Base-by-base conservation (phyloP, 2,329 filamentous ascomycete species). In the Fusarium keratoplasticum region DNA sequence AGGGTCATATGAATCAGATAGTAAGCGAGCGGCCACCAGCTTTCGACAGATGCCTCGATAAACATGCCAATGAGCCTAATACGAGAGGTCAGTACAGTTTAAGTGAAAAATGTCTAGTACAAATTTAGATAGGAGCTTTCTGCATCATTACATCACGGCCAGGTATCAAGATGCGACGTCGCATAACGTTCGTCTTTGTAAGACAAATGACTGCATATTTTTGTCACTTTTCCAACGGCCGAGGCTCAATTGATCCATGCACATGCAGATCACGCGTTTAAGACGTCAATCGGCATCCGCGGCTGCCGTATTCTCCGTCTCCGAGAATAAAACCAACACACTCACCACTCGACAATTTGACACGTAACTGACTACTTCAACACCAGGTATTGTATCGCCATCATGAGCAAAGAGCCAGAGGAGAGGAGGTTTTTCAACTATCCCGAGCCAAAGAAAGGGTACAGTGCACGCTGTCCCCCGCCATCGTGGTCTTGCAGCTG, bases 391-490 rank as follows among this genome's bases (percentile, higher is more conserved):
- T 31, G 8, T 31, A 31, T 31, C 40, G 42, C 4, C 42, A 8
- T 40, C n/a, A n/a, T 36, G 73, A 69, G 44, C 27, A 57, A 61
- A 6, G 40, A 18, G 14, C 42, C 27, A 9, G 38, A 25, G 35
- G 44, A 71, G 27, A 65, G 58, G 38, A 59, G 62, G 11, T 76
- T 76, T 4, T 76, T 76, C 3, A 76, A 76, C 57, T 76, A 76
- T 59, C 74, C 74, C 3, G 64, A 75, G 55, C 33, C 74, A 25
- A 59, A 55, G 40, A 69, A 75, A 65, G 73, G 74, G 74, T 76
- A 74, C 27, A 31, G 47, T 54, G 63, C 36, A 16, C 35, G n/a
- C 9, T 35, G 31, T 35, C 3, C 29, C 6, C 27, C 6, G 18
- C 25, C 25, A 35, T 20, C 7, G 18, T 27, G 59, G 66, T 31